Conservation (phyloP, 1,284 basidiomycete species). For the Vanrija sp. region DNA sequence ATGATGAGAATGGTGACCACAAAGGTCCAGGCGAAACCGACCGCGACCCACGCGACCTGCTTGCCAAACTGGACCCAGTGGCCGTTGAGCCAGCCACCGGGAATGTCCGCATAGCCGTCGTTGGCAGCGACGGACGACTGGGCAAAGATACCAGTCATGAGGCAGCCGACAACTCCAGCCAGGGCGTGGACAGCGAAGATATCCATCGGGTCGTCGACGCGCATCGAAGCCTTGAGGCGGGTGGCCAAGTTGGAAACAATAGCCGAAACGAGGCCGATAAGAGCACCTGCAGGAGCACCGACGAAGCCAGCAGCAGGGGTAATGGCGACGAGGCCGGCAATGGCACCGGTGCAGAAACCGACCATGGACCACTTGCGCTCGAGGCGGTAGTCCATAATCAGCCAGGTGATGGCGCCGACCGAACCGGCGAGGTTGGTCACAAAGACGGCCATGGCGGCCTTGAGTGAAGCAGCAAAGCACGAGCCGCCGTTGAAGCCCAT, state of each 20-base stretch:
- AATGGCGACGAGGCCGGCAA: constrained; percentile 73
- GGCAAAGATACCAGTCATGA: constrained; percentile 64
- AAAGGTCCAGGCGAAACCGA: constrained; percentile 58
- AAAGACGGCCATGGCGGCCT: constrained; percentile 80
- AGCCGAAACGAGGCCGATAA: constrained; percentile 73
- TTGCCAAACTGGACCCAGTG: constrained; percentile 75
- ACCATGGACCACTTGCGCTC: constrained; percentile 76
- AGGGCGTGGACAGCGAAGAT: constrained; percentile 87
- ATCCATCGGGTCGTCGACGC: constrained; percentile 55
- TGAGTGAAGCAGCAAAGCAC: constrained; percentile 84
- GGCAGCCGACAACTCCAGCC: constrained; percentile 78
- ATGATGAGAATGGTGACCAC: constrained; percentile 54
- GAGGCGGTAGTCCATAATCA: constrained; percentile 76
- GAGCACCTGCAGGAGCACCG: constrained; percentile 54
- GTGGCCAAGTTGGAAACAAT: constrained; percentile 81
- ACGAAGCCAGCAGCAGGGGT: constrained; percentile 56
- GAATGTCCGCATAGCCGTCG: constrained; percentile 55
- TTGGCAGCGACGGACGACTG: constrained; percentile 72
- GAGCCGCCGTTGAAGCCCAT: constrained; percentile 61
- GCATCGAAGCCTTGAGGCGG: constrained; percentile 59
- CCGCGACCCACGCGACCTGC: constrained; percentile 76
- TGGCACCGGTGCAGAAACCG: constrained; percentile 73
- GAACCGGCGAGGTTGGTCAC: constrained; percentile 66
- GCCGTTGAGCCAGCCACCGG: constrained; percentile 67
- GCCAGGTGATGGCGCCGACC: constrained; percentile 74